Percentiles rank a stretch among this genome's conserved stretches.
Conservation (phyloP, 2,329 filamentous ascomycete genomes). For the Aspergillus arachidicola region DNA sequence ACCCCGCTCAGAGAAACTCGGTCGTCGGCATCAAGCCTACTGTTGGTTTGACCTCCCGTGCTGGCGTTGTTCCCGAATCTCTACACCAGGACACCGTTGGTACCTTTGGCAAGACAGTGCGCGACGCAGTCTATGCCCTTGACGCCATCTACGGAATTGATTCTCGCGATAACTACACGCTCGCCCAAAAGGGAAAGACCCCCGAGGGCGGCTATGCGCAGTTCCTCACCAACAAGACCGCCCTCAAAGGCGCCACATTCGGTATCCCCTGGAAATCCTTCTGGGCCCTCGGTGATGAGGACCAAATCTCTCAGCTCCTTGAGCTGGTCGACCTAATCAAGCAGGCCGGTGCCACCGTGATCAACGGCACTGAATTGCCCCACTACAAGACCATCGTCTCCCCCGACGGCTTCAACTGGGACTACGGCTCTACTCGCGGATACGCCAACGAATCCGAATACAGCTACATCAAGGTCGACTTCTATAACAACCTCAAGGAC, state of each 20-base stretch:
- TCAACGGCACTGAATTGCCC: constrained; percentile 71
- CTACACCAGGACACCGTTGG: constrained; percentile 71
- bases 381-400: constrained; percentile 64
- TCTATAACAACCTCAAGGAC: constrained; percentile 62
- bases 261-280: constrained; percentile 73
- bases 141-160: constrained; percentile 71
- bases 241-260: constrained; percentile 65
- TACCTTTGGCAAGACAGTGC: constrained; percentile 66
- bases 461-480: constrained; percentile 68
- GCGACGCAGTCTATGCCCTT: constrained; percentile 68
- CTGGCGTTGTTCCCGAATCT: constrained; percentile 66
- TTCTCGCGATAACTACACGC: constrained; percentile 65
- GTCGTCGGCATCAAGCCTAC: constrained; percentile 77
- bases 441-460: constrained; percentile 74
- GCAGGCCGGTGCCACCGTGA: constrained; percentile 64
- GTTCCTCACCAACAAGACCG: constrained; percentile 56
- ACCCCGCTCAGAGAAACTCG: constrained; percentile 68
- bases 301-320: constrained; percentile 59
- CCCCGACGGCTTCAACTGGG: constrained; percentile 74
- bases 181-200: constrained; percentile 57
- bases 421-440: constrained; percentile 64
- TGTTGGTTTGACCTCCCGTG: constrained; percentile 69
- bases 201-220: constrained; percentile 60
- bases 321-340: constrained; percentile 57
- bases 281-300: constrained; percentile 63